Percentiles rank a stretch among this genome's conserved stretches.
Conservation (phyloP, 352 stramenopile species). For the Phytophthora citrophthora region DNA sequence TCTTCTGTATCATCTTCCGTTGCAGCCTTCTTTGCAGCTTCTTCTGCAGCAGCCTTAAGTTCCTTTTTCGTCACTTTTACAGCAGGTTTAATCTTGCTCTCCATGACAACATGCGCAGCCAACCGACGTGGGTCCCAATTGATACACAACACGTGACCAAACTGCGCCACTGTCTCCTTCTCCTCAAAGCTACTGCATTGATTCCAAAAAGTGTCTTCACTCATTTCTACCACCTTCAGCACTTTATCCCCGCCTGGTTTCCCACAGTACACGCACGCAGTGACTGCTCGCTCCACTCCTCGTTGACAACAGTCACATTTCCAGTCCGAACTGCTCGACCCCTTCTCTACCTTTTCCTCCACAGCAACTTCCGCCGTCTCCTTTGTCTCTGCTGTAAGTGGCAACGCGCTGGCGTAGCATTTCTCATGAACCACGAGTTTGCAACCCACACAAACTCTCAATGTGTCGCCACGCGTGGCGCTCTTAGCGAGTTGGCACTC, state of each 20-base stretch:
- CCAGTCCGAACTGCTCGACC: constrained; percentile 26
- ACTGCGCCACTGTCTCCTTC: constrained; percentile 14
- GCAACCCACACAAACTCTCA: constrained; percentile 43
- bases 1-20: constrained; percentile 13
- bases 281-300: constrained; percentile 17
- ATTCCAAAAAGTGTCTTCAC: constrained; percentile 23
- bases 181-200: constrained; percentile 8
- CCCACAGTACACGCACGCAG: constrained; percentile 52
- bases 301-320: constrained; percentile 51
- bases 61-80: constrained; percentile 24
- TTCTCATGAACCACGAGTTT: constrained; percentile 37
- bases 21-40: constrained; percentile 6
- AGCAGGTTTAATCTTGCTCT: constrained; percentile 27
- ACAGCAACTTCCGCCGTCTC: background rate
- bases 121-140: constrained; percentile 55
- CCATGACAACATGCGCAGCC: constrained; percentile 28
- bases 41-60: constrained; percentile 15
- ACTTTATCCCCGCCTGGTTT: constrained; percentile 25
- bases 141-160: constrained; percentile 54
- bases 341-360: background rate
- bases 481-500: constrained; percentile 25
- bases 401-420: constrained; percentile 37
- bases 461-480: background rate
- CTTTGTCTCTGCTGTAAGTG: background rate
- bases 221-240: constrained; percentile 42